Evolutionary conservation across 768 basidiomycete genomes (phyloP).

Genomic region (Tulasnella sp.): DNA sequence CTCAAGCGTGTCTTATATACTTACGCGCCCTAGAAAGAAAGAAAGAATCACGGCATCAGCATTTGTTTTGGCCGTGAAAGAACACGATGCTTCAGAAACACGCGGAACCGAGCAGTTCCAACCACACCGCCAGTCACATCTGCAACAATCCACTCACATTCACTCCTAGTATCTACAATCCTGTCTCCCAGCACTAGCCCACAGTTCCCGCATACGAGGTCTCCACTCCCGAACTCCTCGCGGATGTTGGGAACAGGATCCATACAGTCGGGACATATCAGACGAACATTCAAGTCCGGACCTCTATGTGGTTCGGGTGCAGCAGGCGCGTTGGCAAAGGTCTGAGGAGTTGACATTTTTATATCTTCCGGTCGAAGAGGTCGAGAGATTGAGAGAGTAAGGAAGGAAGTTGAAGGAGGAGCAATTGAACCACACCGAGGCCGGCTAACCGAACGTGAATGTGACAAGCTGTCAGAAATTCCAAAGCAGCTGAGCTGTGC

Average conservation of each 20-base stretch:
- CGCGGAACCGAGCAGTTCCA: no score
- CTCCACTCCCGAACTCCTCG: constrained; percentile 96
- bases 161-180: constrained; percentile 93
- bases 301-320: constrained; percentile 49
- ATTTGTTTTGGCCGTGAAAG: neutral
- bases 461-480: no score
- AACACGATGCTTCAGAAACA: constrained; percentile 8
- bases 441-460: no score
- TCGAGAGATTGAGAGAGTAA: neutral
- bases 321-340: constrained; percentile 30
- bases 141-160: constrained; percentile 54
- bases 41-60: neutral
- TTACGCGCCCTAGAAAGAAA: constrained; percentile 22
- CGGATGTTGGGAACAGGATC: constrained; percentile 89
- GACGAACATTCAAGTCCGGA: constrained; percentile 75
- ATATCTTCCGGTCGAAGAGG: neutral
- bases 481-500: no score
- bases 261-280: constrained; percentile 92
- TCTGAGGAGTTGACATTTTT: constrained; percentile 38
- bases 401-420: no score
- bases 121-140: no score
- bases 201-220: constrained; percentile 89
- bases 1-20: constrained; percentile 8
- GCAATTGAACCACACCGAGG: no score
- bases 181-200: constrained; percentile 92